Conservation (phyloP, 2,329 filamentous ascomycete genomes). For the Neopestalotiopsis sp. region DNA sequence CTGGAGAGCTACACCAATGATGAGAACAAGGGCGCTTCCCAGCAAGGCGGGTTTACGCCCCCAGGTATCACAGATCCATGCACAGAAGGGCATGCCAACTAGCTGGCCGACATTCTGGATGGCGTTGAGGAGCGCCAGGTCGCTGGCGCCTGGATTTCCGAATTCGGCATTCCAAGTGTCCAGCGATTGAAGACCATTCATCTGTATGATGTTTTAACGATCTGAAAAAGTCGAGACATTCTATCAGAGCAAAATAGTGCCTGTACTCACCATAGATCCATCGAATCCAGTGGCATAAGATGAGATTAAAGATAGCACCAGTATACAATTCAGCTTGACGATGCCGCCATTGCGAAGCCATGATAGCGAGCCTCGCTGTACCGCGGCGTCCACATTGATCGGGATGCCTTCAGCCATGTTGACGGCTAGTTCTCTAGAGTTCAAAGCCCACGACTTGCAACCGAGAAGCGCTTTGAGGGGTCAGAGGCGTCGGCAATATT, state of each 20-base stretch:
- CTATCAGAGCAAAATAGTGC: too few relatives aligned
- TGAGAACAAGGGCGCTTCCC: constrained; percentile 35
- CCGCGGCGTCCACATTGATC: constrained; percentile 26
- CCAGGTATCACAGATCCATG: constrained; percentile 42
- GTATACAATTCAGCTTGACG: constrained; percentile 29
- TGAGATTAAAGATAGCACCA: constrained; percentile 29
- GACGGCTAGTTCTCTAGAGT: not conserved
- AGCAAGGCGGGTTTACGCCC: constrained; percentile 44
- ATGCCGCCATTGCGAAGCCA: constrained; percentile 30
- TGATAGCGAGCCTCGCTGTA: constrained; percentile 13
- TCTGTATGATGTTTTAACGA: constrained; percentile 22
- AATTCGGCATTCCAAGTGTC: constrained; percentile 48
- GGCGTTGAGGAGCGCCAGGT: constrained; percentile 44
- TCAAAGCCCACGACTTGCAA: too few relatives aligned
- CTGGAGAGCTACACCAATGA: constrained; percentile 35
- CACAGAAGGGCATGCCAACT: constrained; percentile 41
- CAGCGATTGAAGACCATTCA: constrained; percentile 51
- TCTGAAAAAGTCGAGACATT: not conserved
- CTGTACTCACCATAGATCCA: constrained; percentile 41
- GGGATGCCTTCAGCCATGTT: constrained; percentile 16
- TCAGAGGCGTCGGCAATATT: not conserved
- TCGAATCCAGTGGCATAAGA: constrained; percentile 35
- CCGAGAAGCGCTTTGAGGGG: not conserved
- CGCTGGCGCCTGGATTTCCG: constrained; percentile 40
- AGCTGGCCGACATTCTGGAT: constrained; percentile 46